Conservation (phyloP, 345 rosid genomes). For the Euphorbia peplus region DNA sequence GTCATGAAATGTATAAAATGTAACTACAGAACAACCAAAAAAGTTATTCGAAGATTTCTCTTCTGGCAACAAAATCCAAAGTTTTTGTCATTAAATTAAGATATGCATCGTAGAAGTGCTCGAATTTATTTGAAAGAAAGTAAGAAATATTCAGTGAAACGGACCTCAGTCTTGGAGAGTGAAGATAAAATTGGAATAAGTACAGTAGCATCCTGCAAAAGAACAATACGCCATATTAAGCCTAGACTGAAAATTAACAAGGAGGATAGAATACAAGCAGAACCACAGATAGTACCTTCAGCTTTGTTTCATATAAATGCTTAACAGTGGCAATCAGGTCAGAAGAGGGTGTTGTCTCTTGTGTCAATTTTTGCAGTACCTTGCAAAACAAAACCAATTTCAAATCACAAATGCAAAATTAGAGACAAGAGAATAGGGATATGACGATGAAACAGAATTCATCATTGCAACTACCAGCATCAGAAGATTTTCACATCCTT, state of each 20-base stretch:
- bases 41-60: background rate
- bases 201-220: conserved; percentile 85
- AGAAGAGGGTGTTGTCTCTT: conserved; percentile 67
- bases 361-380: conserved; percentile 95
- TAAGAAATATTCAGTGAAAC: conserved; percentile 10
- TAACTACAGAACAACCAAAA: background rate
- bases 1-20: conserved; percentile 10
- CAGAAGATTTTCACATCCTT: conserved; percentile 96
- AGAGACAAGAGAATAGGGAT: background rate
- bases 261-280: conserved; percentile 8
- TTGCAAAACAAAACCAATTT: conserved; percentile 28
- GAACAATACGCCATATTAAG: conserved; percentile 19
- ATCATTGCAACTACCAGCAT: conserved; percentile 49
- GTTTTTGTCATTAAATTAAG: background rate
- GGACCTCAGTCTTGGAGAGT: conserved; percentile 87
- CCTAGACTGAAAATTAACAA: conserved; percentile 12
- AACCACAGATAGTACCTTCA: conserved; percentile 54
- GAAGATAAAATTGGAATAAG: conserved; percentile 94
- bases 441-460: conserved; percentile 8
- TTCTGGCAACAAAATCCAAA: background rate
- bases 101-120: background rate
- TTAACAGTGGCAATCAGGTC: conserved; percentile 84
- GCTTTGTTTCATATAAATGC: conserved; percentile 85
- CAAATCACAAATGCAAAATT: conserved; percentile 22
- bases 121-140: background rate